These are phyloP conservation scores for Dioscorea cayenensis DNA, from an alignment of 116 monocot genomes.

Conservation along the genomic window DNA sequence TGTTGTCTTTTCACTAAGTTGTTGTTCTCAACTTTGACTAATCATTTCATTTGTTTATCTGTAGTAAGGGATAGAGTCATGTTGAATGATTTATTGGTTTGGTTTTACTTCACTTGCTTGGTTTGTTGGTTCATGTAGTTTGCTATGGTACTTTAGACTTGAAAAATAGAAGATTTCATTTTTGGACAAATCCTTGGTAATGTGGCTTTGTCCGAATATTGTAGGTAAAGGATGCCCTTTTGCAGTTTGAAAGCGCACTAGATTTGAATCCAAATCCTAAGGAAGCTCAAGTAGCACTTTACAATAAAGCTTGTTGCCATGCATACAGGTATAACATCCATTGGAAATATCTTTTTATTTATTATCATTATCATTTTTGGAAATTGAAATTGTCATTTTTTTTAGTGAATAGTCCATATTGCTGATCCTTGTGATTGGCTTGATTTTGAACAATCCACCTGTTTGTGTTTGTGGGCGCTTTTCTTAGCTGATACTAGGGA, in stretches of 20 bases:
- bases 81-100: no score
- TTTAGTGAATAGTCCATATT: background rate
- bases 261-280: conserved; percentile 65
- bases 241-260: conserved; percentile 83
- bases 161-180: background rate
- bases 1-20: no score
- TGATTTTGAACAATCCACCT: background rate
- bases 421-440: background rate
- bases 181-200: background rate
- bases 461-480: no score
- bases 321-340: conserved; percentile 56
- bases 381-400: background rate
- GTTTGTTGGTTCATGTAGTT: background rate
- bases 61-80: no score
- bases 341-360: background rate
- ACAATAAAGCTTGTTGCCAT: conserved; percentile 98
- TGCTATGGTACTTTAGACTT: background rate
- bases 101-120: background rate
- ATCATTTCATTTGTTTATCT: no score
- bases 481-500: no score
- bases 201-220: background rate
- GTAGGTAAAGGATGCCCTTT: conserved; percentile 88
- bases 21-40: no score
- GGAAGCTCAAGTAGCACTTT: conserved; percentile 91
- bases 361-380: background rate